A percentile compares a stretch with the other conserved stretches of the same genome.
Evolutionary conservation across 495 filamentous ascomycete species (phyloP).

Genomic region (Tuber melanosporum): DNA sequence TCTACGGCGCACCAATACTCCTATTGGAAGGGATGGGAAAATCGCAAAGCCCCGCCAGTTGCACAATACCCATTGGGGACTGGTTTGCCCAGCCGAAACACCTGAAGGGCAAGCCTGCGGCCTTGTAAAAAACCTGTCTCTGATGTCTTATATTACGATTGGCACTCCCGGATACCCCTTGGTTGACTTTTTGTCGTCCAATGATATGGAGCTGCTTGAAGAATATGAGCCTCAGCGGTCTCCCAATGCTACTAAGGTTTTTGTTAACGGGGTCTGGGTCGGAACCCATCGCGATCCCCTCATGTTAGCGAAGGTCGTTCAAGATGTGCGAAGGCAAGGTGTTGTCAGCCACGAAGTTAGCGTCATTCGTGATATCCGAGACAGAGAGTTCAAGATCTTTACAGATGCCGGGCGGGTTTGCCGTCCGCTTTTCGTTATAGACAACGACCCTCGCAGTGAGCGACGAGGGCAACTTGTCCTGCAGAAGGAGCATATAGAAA

Average conservation of each 20-base stretch:
- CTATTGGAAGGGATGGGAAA: constrained; percentile 95
- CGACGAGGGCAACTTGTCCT: constrained; percentile 72
- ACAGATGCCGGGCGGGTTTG: constrained; percentile 94
- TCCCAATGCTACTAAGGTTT: constrained; percentile 93
- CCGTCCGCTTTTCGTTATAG: constrained; percentile 83
- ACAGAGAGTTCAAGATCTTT: constrained; percentile 97
- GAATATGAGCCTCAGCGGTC: constrained; percentile 86
- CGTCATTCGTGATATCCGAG: constrained; percentile 87
- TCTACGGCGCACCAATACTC: constrained; percentile 92
- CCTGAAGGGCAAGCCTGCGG: constrained; percentile 98
- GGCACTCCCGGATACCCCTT: constrained; percentile 84
- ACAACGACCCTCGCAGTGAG: constrained; percentile 61
- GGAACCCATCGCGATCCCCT: constrained; percentile 79
- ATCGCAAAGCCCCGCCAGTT: constrained; percentile 96
- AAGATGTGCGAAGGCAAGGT: constrained; percentile 62
- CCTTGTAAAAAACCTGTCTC: constrained; percentile 92
- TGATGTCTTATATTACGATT: constrained; percentile 97
- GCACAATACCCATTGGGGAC: constrained; percentile 97
- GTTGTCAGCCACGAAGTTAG: constrained; percentile 84
- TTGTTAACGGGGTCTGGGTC: constrained; percentile 97
- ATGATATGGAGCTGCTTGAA: constrained; percentile 92
- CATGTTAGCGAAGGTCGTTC: constrained; percentile 68
- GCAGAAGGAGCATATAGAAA: constrained; percentile 68
- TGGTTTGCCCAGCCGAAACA: constrained; percentile 95
- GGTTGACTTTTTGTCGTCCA: constrained; percentile 85